Percentiles rank a stretch among this genome's conserved stretches.
Evolutionary conservation across 2,329 filamentous ascomycete genomes (phyloP).

Genomic region (Parafenestella ontariensis): DNA sequence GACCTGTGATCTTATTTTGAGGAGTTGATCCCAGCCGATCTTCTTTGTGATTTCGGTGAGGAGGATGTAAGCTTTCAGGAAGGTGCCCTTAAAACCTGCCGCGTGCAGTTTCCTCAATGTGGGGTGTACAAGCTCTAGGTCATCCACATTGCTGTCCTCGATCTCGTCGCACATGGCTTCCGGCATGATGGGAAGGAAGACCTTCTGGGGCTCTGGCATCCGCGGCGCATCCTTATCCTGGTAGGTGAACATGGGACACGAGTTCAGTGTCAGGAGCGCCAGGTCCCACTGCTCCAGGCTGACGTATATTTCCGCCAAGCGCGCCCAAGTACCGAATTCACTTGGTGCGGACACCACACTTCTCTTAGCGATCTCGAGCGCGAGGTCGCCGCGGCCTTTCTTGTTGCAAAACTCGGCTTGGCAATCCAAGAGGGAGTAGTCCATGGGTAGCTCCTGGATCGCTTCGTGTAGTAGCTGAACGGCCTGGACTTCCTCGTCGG

Average conservation of each 20-base stretch:
- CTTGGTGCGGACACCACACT: constrained; percentile 94
- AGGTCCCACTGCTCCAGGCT: constrained; percentile 96
- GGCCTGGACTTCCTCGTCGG: constrained; percentile 96
- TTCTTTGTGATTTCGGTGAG: constrained; percentile 95
- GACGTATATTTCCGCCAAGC: constrained; percentile 92
- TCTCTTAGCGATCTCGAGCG: constrained; percentile 90
- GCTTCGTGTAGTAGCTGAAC: constrained; percentile 87
- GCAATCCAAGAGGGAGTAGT: constrained; percentile 93
- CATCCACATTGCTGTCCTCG: constrained; percentile 82
- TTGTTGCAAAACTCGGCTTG: constrained; percentile 90
- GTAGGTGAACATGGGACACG: constrained; percentile 99
- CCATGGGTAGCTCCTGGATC: constrained; percentile 92
- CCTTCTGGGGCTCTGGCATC: constrained; percentile 90
- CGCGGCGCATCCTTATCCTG: constrained; percentile 96
- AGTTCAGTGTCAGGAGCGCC: constrained; percentile 92
- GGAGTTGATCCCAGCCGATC: constrained; percentile 95
- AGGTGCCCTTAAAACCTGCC: constrained; percentile 90
- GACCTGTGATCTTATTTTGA: constrained; percentile 94
- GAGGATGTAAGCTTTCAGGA: constrained; percentile 91
- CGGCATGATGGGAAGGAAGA: constrained; percentile 83
- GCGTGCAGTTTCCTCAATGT: constrained; percentile 86
- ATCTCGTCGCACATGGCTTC: constrained; percentile 96
- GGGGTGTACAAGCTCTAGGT: constrained; percentile 84
- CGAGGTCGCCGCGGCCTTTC: constrained; percentile 87
- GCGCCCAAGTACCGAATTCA: constrained; percentile 96